Conservation (phyloP, 345 rosid species). For the Hypericum perforatum region DNA sequence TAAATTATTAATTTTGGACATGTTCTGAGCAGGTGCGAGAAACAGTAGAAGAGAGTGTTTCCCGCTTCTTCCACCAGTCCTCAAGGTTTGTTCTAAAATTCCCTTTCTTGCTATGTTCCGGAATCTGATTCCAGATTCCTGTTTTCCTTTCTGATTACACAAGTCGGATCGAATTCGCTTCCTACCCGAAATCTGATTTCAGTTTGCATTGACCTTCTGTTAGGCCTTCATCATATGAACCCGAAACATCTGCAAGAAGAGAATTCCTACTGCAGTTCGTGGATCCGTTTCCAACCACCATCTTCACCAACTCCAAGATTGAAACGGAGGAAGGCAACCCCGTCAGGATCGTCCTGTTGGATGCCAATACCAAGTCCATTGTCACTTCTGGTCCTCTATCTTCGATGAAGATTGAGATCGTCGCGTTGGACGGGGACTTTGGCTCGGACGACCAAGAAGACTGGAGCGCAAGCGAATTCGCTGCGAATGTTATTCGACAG, state of each 20-base stretch:
- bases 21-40: conserved; percentile 18
- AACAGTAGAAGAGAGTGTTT: conserved; percentile 11
- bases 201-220: not conserved
- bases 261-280: conserved; percentile 35
- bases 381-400: conserved; percentile 41
- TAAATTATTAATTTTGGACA: not conserved
- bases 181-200: no score
- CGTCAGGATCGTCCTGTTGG: conserved; percentile 34
- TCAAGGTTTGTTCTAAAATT: conserved; percentile 13
- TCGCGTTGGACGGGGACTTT: conserved; percentile 58
- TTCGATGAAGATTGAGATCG: conserved; percentile 40
- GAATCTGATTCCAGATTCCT: not conserved
- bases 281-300: conserved; percentile 22
- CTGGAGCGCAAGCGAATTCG: conserved; percentile 41
- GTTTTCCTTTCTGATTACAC: no score
- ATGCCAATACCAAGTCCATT: conserved; percentile 23
- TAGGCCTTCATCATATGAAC: conserved; percentile 16
- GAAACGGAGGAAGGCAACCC: conserved; percentile 37
- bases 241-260: conserved; percentile 22
- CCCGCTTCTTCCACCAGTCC: conserved; percentile 4
- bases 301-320: conserved; percentile 54
- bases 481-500: conserved; percentile 34
- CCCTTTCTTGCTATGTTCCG: not conserved
- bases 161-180: no score
- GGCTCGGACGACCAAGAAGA: conserved; percentile 31